Base-by-base conservation (phyloP, 805 yeast genomes). In the Lipomyces kockii region DNA sequence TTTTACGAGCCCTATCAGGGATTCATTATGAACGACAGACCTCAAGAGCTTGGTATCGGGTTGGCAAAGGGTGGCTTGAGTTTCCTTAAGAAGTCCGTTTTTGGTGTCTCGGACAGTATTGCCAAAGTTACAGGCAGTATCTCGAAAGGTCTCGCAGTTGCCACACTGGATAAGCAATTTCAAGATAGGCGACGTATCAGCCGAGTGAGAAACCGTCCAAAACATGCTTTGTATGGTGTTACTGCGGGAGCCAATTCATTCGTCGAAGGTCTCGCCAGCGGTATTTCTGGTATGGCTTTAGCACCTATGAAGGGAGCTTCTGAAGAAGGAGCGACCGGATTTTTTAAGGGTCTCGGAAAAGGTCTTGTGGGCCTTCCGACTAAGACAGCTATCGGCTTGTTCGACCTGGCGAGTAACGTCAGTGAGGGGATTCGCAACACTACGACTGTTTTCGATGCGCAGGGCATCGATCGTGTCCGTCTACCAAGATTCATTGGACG, bases 1-100 rank as follows among this genome's bases (percentile, higher is more conserved):
- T 95, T 95, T 77, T 95, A 95, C 76, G 98, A 94, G 76, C 99
- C 99, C 2, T 95, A 94, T 75, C 95, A 92, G 76, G 99, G 99
- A 0, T 91, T 91, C 73, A 86, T 94, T 60, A 86, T 95, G 85
- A 94, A 90, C 70, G 99, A 95, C 77, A 82, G 98, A 51, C 99
- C 99, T 0, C 97, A 91, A 75, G 99, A 96, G 73, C 81, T 95
- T 52, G 98, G 99, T 53, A 90, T 95, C 66, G 96, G 97, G 2
- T 78, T 95, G 56, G 99, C 99, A 1, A 94, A 92, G 76, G 99
- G 99, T 66, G 97, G 98, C 0, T 80, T 92, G 70, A 91, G 97
- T 78, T 95, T 95, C 80, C 83, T 96, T 76, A 93, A 94, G 76
- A 95, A 95, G 80, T 90, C 98, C 0, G 94, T 95, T 0, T 96